These are phyloP conservation scores for Penicillium janthinellum DNA, from an alignment of 2,329 filamentous ascomycete species.

Conservation along the genomic window DNA sequence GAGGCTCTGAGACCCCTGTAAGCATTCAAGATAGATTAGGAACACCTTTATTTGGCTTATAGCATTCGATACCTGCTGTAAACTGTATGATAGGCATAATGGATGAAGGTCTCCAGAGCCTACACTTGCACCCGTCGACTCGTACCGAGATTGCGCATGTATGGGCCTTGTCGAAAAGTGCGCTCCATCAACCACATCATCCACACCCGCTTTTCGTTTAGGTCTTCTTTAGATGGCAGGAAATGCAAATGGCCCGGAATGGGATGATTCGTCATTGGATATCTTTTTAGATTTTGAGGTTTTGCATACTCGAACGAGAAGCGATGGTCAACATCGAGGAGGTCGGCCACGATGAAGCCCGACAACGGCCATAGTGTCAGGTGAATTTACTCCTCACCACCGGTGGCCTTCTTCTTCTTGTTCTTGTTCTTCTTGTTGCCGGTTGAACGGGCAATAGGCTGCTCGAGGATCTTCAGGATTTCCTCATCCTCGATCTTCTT, in stretches of 20 bases:
- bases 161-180: constrained; percentile 4
- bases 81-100: constrained; percentile 13
- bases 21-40: neutral
- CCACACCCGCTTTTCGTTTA: constrained; percentile 8
- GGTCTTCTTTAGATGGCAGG: constrained; percentile 14
- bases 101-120: neutral
- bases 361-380: constrained; percentile 16
- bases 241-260: constrained; percentile 17
- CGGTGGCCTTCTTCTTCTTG: constrained; percentile 74
- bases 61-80: constrained; percentile 7
- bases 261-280: constrained; percentile 26
- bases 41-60: constrained; percentile 17
- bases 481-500: constrained; percentile 98
- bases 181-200: constrained; percentile 8
- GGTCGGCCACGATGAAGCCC: constrained; percentile 20
- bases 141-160: constrained; percentile 11
- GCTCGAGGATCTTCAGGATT: constrained; percentile 89
- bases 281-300: constrained; percentile 24
- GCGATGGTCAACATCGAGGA: constrained; percentile 18
- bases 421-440: constrained; percentile 81
- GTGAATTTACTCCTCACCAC: constrained; percentile 44
- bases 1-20: neutral
- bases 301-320: constrained; percentile 10
- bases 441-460: constrained; percentile 68
- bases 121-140: constrained; percentile 3